A percentile compares a stretch with the other conserved stretches of the same genome.
These are phyloP conservation scores for Eustoma russellianum DNA, from an alignment of 257 asterid species.

Conservation along the genomic window DNA sequence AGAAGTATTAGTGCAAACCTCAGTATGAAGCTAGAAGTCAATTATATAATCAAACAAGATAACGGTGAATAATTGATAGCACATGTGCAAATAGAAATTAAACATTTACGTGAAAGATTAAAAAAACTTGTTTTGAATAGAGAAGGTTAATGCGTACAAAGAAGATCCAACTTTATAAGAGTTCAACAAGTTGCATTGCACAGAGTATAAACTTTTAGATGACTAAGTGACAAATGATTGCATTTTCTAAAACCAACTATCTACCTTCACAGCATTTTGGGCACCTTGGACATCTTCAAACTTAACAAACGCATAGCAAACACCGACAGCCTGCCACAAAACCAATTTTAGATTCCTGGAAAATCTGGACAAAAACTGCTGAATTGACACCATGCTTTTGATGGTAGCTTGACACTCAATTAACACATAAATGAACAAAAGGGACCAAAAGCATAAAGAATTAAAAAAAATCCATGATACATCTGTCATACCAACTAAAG, in stretches of 20 bases:
- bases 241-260: background rate
- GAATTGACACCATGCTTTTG: too few relatives aligned
- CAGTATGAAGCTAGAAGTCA: background rate
- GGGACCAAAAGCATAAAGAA: too few relatives aligned
- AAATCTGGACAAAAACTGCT: background rate
- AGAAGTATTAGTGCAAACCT: background rate
- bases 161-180: too few relatives aligned
- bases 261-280: slow-evolving; percentile 66
- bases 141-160: background rate
- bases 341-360: slow-evolving; percentile 17
- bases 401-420: too few relatives aligned
- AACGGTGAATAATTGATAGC: background rate
- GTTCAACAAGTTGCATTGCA: too few relatives aligned
- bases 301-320: slow-evolving; percentile 84
- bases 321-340: slow-evolving; percentile 59
- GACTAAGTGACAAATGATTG: background rate
- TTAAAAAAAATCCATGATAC: too few relatives aligned
- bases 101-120: too few relatives aligned
- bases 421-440: too few relatives aligned
- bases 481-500: too few relatives aligned
- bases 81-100: background rate
- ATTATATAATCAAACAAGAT: background rate
- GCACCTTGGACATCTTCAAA: slow-evolving; percentile 71
- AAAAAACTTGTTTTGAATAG: background rate
- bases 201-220: background rate